Percentiles rank a stretch among this genome's conserved stretches.
These are phyloP conservation scores for Rhodofomes roseus DNA, from an alignment of 1,284 basidiomycete genomes.

Conservation along the genomic window DNA sequence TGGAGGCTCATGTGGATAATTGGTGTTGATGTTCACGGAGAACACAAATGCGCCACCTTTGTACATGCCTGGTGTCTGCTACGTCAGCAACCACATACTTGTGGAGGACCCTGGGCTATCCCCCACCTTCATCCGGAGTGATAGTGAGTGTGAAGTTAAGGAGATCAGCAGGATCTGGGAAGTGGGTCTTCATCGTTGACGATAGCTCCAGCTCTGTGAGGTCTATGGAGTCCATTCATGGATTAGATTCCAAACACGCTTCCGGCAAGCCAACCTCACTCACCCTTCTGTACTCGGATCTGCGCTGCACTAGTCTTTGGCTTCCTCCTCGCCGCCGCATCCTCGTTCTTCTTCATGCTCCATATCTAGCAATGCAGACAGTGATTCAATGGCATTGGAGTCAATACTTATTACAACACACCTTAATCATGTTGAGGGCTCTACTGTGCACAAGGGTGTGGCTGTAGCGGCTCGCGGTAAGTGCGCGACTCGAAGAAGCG, in stretches of 20 bases:
- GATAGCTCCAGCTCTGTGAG: slow-evolving; percentile 96
- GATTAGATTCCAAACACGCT: not conserved
- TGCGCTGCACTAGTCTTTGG: slow-evolving; percentile 97
- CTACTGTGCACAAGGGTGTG: slow-evolving; percentile 4
- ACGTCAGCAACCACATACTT: not conserved
- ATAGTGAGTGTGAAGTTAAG: slow-evolving; percentile 96
- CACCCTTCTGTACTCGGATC: slow-evolving; percentile 98
- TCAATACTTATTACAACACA: slow-evolving; percentile 11
- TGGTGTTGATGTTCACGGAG: slow-evolving; percentile 93
- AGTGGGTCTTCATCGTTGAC: slow-evolving; percentile 92
- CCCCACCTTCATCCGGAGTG: slow-evolving; percentile 91
- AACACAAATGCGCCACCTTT: slow-evolving; percentile 92
- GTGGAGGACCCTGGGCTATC: not conserved
- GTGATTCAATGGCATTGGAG: not conserved
- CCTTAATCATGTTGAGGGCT: slow-evolving; percentile 51
- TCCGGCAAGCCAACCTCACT: slow-evolving; percentile 11
- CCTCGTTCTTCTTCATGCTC: slow-evolving; percentile 97
- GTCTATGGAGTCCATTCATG: slow-evolving; percentile 48
- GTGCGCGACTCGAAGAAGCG: slow-evolving; percentile 4
- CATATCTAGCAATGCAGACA: slow-evolving; percentile 65
- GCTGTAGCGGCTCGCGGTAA: slow-evolving; percentile 10
- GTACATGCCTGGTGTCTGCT: slow-evolving; percentile 81
- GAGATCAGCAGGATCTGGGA: slow-evolving; percentile 89
- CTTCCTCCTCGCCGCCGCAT: slow-evolving; percentile 91
- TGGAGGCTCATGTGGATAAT: slow-evolving; percentile 98